phyloP scores from a whole-genome alignment of 164 flowering plant species.

The Tinospora cordifolia region DNA sequence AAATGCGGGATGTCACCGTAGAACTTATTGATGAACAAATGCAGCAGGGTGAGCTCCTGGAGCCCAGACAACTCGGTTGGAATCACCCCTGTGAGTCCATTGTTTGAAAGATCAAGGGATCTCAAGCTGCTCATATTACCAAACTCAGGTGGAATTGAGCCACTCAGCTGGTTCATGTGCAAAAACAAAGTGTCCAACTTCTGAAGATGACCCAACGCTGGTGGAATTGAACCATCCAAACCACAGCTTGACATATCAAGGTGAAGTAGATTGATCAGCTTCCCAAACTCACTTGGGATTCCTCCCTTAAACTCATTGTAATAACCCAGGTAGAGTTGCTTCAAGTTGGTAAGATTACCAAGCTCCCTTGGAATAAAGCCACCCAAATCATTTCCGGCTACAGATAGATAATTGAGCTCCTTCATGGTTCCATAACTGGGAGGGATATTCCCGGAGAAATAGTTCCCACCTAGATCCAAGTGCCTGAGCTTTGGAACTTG shows the following conservation, averaged over 20 bases:
- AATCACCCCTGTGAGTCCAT: conserved; percentile 48
- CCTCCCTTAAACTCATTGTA: conserved; percentile 52
- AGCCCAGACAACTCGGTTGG: conserved; percentile 43
- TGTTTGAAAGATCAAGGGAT: conserved; percentile 59
- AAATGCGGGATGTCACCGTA: conserved; percentile 51
- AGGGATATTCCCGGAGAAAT: conserved; percentile 47
- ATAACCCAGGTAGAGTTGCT: conserved; percentile 52
- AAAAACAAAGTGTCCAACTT: conserved; percentile 54
- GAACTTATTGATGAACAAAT: conserved; percentile 37
- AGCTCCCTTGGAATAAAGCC: conserved; percentile 51
- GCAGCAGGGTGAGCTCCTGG: conserved; percentile 32
- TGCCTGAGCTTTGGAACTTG: conserved; percentile 32
- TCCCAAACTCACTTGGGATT: conserved; percentile 51
- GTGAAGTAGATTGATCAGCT: conserved; percentile 35
- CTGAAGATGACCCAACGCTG: conserved; percentile 42
- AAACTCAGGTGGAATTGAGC: conserved; percentile 42
- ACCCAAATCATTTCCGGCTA: conserved; percentile 50
- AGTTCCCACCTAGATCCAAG: conserved; percentile 61
- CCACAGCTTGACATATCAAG: conserved; percentile 52
- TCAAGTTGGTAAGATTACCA: conserved; percentile 45
- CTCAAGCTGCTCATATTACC: conserved; percentile 45
- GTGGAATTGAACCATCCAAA: conserved; percentile 46
- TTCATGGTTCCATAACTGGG: conserved; percentile 34
- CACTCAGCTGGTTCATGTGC: conserved; percentile 46
- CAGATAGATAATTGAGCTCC: conserved; percentile 34